Evolutionary conservation across 257 asterid genomes (phyloP), one percentile per base, ranked within the genome.

Genomic region (Solanum neorickii): DNA sequence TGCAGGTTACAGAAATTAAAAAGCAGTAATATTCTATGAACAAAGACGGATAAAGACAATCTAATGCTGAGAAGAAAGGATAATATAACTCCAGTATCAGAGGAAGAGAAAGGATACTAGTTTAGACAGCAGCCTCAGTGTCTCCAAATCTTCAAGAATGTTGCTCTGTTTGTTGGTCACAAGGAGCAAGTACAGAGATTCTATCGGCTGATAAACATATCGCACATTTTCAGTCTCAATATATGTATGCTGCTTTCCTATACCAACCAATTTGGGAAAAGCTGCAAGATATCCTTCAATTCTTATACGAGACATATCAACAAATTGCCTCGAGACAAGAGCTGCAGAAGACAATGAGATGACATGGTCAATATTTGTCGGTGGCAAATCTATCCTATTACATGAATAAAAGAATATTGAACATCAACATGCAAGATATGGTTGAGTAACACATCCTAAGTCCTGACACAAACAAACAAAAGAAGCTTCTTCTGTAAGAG

Each of bases 281-380:
- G 98, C 99, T 83, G 98, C 98, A 92, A 96, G 98, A 91, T 95
- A 95, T 56, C 98, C 99, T 92, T 96, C 99, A 88, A 96, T 96
- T 86, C 99, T 92, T 87, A 94, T 94, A 86, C 97, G 98, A 87
- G 99, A 94, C 98, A 96, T 95, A 84, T 95, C 98, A 49, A 96
- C 99, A 94, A 91, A 96, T 89, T 96, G 99, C 94, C 99, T 96
- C 69, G 99, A 96, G 75, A 92, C 98, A 80, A 96, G 97, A 27
- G 96, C 99, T 95, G 98, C 76, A 78, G 66, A 90, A 88, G 89
- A 88, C 82, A 89, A 86, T 46, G 35, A 69, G 73, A 89, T 47
- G 84, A 88, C 69, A 90, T 23, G 86, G 88, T 88, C 88, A 89
- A 89, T 78, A 60, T 85, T 74, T 86, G 60, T 46, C 85, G 84